Base-by-base conservation (phyloP, 306 rosid species). In the Ormosia semicastrata region DNA sequence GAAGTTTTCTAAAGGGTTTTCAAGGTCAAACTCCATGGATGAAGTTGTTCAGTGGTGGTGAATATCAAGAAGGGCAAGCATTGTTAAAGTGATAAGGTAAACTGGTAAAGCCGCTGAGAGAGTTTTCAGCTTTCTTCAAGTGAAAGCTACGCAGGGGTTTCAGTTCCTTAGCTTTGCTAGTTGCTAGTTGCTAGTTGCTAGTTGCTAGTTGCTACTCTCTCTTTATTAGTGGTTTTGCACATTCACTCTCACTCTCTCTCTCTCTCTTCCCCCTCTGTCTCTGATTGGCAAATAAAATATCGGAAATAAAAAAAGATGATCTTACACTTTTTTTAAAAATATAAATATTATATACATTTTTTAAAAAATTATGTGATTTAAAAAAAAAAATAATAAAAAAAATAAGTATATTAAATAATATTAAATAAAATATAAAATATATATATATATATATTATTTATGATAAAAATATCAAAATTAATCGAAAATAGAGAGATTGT, bases 21-120 rank as follows among this genome's bases (percentile, higher is more conserved):
- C 97, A 10, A 90, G 98, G 86, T 93, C 92, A 88, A 90, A 90
- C 81, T 95, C 99, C 99, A 95, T 95, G 73, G 84, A 76, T 58
- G 78, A 41, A 4, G 9, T 8, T 32, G 29, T 66, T 66, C 76
- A 83, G 65, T 46, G 82, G 29, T 49, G 9, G 8, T 73, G 85
- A 52, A 67, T 64, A 57, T 54, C 5, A 75, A 79, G 78, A 37
- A 34, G 34, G 79, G 44, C 9, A 71, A 71, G 56, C 92, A 90
- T 89, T 59, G 82, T 78, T 60, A 40, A 36, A 17, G 79, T 9
- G 83, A 82, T 39, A 41, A 56, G 73, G 72, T 49, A 77, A 75
- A 87, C 83, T 59, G 73, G 72, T 49, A 77, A 75, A 87, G 85
- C 65, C 6, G 46, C 39, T 11, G 81, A 69, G 86, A 69, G 76